phyloP scores from a whole-genome alignment of 371 early-diverging fungal genomes.

The Rhizopus delemar region DNA sequence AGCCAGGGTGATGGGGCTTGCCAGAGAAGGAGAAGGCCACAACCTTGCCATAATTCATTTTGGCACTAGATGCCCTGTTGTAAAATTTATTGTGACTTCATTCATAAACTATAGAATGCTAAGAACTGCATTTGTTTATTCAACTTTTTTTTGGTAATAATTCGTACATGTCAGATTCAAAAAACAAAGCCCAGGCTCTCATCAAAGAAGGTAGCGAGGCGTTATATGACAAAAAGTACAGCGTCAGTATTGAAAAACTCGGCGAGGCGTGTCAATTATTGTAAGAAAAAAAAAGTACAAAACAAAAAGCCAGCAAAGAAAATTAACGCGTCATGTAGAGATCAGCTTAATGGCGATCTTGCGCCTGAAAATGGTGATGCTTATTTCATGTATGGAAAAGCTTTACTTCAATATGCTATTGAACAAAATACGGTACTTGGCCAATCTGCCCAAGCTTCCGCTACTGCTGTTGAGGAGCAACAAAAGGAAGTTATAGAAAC shows the following conservation, averaged over 20 bases:
- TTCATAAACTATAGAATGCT: no score
- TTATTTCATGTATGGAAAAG: conserved; percentile 77
- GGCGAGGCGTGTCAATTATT: conserved; percentile 70
- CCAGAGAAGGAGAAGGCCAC: no score
- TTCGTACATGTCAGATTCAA: conserved; percentile 25
- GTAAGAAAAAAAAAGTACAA: conserved; percentile 34
- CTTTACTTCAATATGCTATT: conserved; percentile 76
- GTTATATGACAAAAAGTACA: conserved; percentile 54
- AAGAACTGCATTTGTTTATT: background rate
- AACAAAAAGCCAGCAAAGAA: background rate
- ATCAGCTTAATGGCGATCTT: conserved; percentile 66
- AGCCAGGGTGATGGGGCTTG: no score
- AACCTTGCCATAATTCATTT: no score
- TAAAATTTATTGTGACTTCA: no score
- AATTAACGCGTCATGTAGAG: conserved; percentile 41
- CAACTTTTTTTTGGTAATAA: no score
- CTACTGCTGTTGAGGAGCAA: conserved; percentile 20
- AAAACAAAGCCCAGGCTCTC: conserved; percentile 26
- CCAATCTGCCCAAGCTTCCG: conserved; percentile 40
- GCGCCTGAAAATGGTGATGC: conserved; percentile 78
- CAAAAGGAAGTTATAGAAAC: conserved; percentile 9
- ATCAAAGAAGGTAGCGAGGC: conserved; percentile 68
- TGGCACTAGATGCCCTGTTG: no score
- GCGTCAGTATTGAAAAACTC: conserved; percentile 61
- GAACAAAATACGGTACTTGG: conserved; percentile 74